Percentiles rank a stretch among this genome's conserved stretches.
phyloP scores from a whole-genome alignment of 768 basidiomycete genomes.

The Boletus subparvulus region DNA sequence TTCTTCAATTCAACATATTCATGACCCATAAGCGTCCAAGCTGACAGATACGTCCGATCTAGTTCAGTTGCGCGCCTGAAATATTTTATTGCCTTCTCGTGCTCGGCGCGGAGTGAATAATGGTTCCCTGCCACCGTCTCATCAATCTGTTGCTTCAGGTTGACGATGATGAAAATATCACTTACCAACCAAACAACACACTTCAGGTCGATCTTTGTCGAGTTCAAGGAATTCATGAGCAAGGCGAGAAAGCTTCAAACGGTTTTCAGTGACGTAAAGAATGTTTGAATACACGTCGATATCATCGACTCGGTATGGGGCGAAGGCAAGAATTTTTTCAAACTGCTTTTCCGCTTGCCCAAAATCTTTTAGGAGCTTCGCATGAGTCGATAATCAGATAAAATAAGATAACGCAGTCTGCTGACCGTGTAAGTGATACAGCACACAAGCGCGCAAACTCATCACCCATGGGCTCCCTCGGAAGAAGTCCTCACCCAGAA shows the following conservation, averaged over 20 bases:
- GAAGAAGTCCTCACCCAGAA: conserved; percentile 71
- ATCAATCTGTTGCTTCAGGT: neutral
- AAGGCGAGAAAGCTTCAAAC: conserved; percentile 82
- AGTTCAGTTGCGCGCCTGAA: conserved; percentile 94
- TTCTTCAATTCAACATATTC: conserved; percentile 99
- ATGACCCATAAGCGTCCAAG: conserved; percentile 99
- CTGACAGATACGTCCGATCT: conserved; percentile 91
- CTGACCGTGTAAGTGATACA: conserved; percentile 90
- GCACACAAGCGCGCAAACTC: conserved; percentile 79
- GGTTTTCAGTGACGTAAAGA: conserved; percentile 90
- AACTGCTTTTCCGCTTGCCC: conserved; percentile 83
- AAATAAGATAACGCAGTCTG: conserved; percentile 2
- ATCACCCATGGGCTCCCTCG: conserved; percentile 83
- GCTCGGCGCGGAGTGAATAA: conserved; percentile 89
- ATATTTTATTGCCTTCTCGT: conserved; percentile 94
- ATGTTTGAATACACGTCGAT: conserved; percentile 97
- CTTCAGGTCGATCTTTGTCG: conserved; percentile 93
- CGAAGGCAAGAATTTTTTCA: conserved; percentile 72
- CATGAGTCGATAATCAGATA: conserved; percentile 1
- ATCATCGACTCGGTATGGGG: conserved; percentile 90
- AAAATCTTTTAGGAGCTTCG: conserved; percentile 60
- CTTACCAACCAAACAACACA: conserved; percentile 93
- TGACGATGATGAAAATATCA: neutral
- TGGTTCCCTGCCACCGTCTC: conserved; percentile 74
- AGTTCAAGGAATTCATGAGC: conserved; percentile 88